These are phyloP conservation scores for Tolypocladium tundrense DNA, from an alignment of 2,329 filamentous ascomycete species.

Conservation along the genomic window DNA sequence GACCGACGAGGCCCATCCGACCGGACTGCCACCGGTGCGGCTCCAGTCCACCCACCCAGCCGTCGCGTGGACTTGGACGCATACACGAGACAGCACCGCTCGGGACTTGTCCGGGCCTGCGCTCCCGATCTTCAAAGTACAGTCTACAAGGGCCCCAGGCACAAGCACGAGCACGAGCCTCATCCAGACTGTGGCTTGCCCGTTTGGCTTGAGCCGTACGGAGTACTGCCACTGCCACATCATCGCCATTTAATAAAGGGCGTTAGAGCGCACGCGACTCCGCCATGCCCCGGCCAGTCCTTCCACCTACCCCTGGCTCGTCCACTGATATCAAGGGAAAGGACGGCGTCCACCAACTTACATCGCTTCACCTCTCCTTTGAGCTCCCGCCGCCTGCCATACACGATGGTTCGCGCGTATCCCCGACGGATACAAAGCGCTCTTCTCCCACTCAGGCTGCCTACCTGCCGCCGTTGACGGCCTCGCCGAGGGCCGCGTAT, in stretches of 20 bases:
- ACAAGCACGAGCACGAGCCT: not conserved
- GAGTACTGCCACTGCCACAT: not conserved
- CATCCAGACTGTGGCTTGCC: not conserved
- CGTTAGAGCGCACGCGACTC: constrained; percentile 1
- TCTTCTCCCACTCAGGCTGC: constrained; percentile 14
- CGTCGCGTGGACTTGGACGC: not conserved
- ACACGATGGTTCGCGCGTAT: constrained; percentile 33
- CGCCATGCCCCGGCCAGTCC: constrained; percentile 21
- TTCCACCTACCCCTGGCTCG: constrained; percentile 66
- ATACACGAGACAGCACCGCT: not conserved
- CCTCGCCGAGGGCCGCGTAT: constrained; percentile 21
- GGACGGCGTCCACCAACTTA: constrained; percentile 51
- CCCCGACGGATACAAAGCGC: constrained; percentile 18
- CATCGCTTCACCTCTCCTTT: constrained; percentile 57
- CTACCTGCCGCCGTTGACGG: constrained; percentile 6
- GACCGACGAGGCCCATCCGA: not conserved
- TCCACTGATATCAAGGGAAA: constrained; percentile 71
- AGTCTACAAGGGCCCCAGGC: not conserved
- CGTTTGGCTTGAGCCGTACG: not conserved
- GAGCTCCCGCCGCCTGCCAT: constrained; percentile 70
- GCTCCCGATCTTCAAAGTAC: not conserved
- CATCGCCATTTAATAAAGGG: not conserved
- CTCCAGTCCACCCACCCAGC: not conserved
- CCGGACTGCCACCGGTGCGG: not conserved
- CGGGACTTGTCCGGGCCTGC: not conserved